phyloP scores from a whole-genome alignment of 176 grass and related monocot species.

The Raddia guianensis region DNA sequence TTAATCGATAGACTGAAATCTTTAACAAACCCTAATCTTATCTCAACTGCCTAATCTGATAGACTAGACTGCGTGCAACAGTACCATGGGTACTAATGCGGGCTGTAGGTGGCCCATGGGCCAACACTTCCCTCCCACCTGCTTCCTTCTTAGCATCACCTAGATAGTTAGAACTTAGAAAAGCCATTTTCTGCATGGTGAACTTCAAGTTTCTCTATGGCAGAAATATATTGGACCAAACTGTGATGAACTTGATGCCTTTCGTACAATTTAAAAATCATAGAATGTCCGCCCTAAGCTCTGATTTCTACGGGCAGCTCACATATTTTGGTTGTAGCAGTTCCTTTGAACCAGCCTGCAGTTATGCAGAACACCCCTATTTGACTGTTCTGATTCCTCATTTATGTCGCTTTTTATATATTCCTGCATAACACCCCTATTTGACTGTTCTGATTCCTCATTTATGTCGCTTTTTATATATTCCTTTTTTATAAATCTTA shows the following conservation, averaged over 20 bases:
- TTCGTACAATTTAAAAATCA: not conserved
- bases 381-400: conserved; percentile 24
- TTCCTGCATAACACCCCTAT: no score
- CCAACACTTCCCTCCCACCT: not conserved
- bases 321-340: not conserved
- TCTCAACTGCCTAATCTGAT: no score
- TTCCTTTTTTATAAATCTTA: not conserved
- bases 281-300: not conserved
- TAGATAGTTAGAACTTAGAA: not conserved
- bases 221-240: not conserved
- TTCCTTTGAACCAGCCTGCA: conserved; percentile 4
- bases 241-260: not conserved
- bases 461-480: conserved; percentile 9
- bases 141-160: not conserved
- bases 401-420: conserved; percentile 9
- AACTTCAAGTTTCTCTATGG: not conserved
- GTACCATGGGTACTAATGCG: no score
- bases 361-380: not conserved
- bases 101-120: no score
- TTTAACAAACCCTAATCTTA: no score
- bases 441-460: conserved; percentile 24
- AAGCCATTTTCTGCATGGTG: not conserved
- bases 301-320: not conserved
- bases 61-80: no score
- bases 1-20: no score